Conservation (phyloP, 1,284 basidiomycete genomes). For the Heterobasidion occidentale region DNA sequence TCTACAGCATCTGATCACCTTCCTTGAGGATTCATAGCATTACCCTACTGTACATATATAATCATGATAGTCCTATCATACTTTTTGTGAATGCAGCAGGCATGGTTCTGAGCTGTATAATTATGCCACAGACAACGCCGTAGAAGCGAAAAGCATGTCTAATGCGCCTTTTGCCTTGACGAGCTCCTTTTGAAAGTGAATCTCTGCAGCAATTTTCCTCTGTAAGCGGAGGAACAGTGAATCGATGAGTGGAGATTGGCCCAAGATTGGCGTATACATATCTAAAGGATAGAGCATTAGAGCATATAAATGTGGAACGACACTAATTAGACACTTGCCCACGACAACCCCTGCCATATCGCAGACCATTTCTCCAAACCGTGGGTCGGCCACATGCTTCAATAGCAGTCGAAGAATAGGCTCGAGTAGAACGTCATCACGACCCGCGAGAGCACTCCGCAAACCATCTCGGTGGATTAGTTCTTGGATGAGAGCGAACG, state of each 20-base stretch:
- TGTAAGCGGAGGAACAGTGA: constrained; percentile 78
- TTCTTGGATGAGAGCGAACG: constrained; percentile 92
- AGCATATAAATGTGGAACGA: constrained; percentile 4
- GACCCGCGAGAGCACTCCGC: constrained; percentile 77
- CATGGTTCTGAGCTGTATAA: background rate
- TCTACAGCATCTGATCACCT: constrained; percentile 58
- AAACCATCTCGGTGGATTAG: constrained; percentile 91
- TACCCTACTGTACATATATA: constrained; percentile 3
- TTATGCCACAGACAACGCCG: constrained; percentile 29
- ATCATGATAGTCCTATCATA: background rate
- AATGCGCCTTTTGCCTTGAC: constrained; percentile 81
- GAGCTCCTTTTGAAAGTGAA: constrained; percentile 88
- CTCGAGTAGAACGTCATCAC: constrained; percentile 93
- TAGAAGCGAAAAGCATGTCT: constrained; percentile 84
- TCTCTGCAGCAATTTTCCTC: constrained; percentile 78
- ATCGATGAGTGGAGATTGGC: constrained; percentile 92
- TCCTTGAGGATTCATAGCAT: constrained; percentile 38
- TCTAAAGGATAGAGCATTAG: constrained; percentile 39
- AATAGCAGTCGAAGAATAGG: constrained; percentile 83
- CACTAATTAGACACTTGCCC: constrained; percentile 44
- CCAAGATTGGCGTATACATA: constrained; percentile 86
- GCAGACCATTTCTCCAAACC: constrained; percentile 85
- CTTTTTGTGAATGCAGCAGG: background rate
- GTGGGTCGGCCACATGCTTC: constrained; percentile 83
- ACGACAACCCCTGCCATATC: constrained; percentile 80